Percentiles rank a stretch among this genome's conserved stretches.
Evolutionary conservation across 2,329 filamentous ascomycete species (phyloP).

Genomic region (Phyllosticta ampelicida): DNA sequence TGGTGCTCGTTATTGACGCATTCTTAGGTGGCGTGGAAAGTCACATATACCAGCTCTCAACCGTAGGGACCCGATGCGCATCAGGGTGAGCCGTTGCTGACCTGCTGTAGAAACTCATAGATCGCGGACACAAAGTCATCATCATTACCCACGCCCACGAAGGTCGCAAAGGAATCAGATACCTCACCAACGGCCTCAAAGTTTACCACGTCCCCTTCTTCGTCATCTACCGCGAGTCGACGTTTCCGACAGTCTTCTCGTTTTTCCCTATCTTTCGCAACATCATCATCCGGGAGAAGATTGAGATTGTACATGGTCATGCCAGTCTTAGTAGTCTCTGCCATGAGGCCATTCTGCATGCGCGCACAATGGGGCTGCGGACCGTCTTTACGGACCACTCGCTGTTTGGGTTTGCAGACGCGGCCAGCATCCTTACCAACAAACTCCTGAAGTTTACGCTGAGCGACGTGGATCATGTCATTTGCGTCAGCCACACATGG

Average conservation of each 20-base stretch:
- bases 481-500: conserved; percentile 98
- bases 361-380: conserved; percentile 85
- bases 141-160: conserved; percentile 94
- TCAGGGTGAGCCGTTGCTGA: background rate
- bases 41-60: conserved; percentile 95
- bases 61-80: conserved; percentile 34
- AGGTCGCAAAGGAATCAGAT: conserved; percentile 81
- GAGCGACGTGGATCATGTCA: conserved; percentile 95
- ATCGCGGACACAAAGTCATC: conserved; percentile 95
- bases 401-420: conserved; percentile 93
- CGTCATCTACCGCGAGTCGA: conserved; percentile 86
- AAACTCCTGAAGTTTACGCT: conserved; percentile 93
- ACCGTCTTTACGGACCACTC: conserved; percentile 98
- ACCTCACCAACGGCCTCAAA: conserved; percentile 94
- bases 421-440: conserved; percentile 89
- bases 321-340: conserved; percentile 86
- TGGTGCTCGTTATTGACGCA: conserved; percentile 13
- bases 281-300: conserved; percentile 85
- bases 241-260: conserved; percentile 94
- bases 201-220: conserved; percentile 97
- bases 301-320: conserved; percentile 98
- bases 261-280: conserved; percentile 98
- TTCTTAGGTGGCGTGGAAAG: conserved; percentile 72
- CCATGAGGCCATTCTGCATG: conserved; percentile 90
- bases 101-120: conserved; percentile 65